phyloP scores from a whole-genome alignment of 164 flowering plant genomes.

The Paratinospora sagittata region DNA sequence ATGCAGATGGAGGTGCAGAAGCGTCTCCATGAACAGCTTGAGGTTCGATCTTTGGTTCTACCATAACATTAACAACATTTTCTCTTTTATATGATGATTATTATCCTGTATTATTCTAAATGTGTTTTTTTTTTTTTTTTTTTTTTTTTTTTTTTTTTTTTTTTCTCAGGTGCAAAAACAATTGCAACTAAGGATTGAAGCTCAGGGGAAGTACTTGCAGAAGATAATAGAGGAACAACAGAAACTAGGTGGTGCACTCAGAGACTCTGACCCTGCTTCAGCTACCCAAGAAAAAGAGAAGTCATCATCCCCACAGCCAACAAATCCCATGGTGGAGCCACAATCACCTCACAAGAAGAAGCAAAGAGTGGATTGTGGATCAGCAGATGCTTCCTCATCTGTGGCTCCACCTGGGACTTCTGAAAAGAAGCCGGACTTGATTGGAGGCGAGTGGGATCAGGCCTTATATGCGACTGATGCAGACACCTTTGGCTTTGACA shows the following conservation, averaged over 20 bases:
- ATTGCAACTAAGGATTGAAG: slow-evolving; percentile 70
- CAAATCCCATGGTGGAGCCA: slow-evolving; percentile 22
- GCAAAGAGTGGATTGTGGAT: slow-evolving; percentile 25
- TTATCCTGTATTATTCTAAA: not conserved
- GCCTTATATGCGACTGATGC: slow-evolving; percentile 20
- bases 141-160: no score
- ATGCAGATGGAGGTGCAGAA: slow-evolving; percentile 76
- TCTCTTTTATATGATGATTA: not conserved
- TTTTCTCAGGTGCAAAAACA: slow-evolving; percentile 56
- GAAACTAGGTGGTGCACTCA: slow-evolving; percentile 45
- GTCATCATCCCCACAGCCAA: slow-evolving; percentile 17
- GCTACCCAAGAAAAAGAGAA: slow-evolving; percentile 26
- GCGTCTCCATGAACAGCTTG: slow-evolving; percentile 70
- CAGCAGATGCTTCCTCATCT: slow-evolving; percentile 12
- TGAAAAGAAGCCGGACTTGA: slow-evolving; percentile 21
- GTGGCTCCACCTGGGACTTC: slow-evolving; percentile 5
- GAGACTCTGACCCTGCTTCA: slow-evolving; percentile 26
- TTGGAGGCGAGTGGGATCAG: slow-evolving; percentile 24
- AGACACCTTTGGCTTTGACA: slow-evolving; percentile 22
- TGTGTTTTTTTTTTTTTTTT: no score
- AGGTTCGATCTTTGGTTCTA: slow-evolving; percentile 30
- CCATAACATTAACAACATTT: not conserved
- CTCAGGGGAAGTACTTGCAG: slow-evolving; percentile 69
- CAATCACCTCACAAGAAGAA: slow-evolving; percentile 41
- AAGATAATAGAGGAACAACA: slow-evolving; percentile 74